Base-by-base conservation (phyloP, 2,329 filamentous ascomycete genomes). In the Colletotrichum orchidophilum region DNA sequence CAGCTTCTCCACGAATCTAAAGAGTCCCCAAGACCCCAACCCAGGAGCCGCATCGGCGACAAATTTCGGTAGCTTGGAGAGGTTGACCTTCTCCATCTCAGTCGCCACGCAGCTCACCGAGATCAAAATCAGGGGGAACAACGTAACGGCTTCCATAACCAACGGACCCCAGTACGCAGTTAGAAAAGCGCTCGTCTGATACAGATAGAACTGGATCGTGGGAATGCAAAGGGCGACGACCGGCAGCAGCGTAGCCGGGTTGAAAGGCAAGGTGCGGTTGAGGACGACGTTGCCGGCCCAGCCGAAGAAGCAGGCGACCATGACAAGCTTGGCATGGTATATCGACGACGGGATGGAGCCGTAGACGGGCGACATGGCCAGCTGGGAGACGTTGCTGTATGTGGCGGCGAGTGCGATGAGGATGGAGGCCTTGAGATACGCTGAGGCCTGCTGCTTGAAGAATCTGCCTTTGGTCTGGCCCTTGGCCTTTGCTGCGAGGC, bases 281-380 rank as follows among this genome's bases (percentile, higher is more conserved):
- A 93, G 78, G 13, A 86, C 83, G 58, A 91, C 79, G 77, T 93
- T 93, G 29, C 87, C 86, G 9, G 93, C 87, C 88, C 94, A 94
- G 39, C 94, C 94, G 18, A 91, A 80, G 73, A 95, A 91, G 72
- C 91, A 90, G 31, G 90, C 91, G 3, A 88, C 83, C 75, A 90
- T 90, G 73, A 94, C 84, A 71, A 91, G 87, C 78, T 88, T 88
- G 62, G 86, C 83, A 79, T 98, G 96, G 80, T 92, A 93, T 74
- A 92, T 85, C 1, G 89, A 87, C 1, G 94, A 86, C 1, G 96
- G 93, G 46, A 97, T 93, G 18, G 92, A 91, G 63, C 96, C 96
- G 81, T 97, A 98, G 12, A 97, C 93, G 2, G 96, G 96, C 24
- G 94, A 93, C 39, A 98, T 86, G 49, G 89, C 91, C 73, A 95